A percentile compares a stretch with the other conserved stretches of the same genome.
Conservation (phyloP, 768 basidiomycete genomes). For the Omphalotus guepiniiformis region DNA sequence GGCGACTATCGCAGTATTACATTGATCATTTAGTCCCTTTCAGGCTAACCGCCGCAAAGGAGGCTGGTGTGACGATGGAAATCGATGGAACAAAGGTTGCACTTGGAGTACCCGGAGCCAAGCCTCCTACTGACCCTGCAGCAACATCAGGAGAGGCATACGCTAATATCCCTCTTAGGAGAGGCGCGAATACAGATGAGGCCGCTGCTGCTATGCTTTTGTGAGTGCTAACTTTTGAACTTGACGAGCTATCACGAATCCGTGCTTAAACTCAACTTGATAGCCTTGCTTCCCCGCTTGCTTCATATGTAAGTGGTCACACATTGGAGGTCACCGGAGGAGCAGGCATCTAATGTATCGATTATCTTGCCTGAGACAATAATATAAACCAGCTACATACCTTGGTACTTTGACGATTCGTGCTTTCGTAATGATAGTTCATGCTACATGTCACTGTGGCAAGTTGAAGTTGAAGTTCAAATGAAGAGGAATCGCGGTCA, state of each 20-base stretch:
- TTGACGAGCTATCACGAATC: not conserved
- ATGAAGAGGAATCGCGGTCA: no score
- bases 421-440: no score
- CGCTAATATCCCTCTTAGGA: constrained; percentile 55
- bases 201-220: constrained; percentile 74
- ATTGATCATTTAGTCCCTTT: not conserved
- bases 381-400: no score
- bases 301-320: constrained; percentile 78
- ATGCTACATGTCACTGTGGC: no score
- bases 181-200: constrained; percentile 69
- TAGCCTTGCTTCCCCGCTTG: constrained; percentile 74
- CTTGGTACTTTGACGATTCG: no score
- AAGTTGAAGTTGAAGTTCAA: no score
- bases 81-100: constrained; percentile 83
- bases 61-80: constrained; percentile 68
- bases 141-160: constrained; percentile 29
- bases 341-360: constrained; percentile 54
- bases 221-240: constrained; percentile 51
- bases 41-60: constrained; percentile 77
- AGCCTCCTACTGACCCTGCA: constrained; percentile 28
- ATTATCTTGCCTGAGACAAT: no score
- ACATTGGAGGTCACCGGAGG: constrained; percentile 85
- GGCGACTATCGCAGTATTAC: not conserved
- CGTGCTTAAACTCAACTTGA: constrained; percentile 7
- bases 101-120: constrained; percentile 68